Percentiles rank a stretch among this genome's conserved stretches.
Evolutionary conservation across 352 stramenopile genomes (phyloP).

Genomic region (Phytophthora litchii): DNA sequence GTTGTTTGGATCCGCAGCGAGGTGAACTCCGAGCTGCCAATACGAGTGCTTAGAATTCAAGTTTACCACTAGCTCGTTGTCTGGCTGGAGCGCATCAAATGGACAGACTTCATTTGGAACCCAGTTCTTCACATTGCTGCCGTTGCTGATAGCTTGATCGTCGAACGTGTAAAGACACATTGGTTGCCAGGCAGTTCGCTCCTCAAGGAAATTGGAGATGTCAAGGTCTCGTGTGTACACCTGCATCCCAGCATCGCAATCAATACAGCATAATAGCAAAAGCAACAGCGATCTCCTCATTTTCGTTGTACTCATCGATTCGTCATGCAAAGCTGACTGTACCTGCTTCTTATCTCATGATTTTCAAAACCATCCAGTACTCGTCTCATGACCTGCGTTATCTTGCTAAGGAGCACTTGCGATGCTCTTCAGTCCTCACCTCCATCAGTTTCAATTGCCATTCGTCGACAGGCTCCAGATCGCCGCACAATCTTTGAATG

Average conservation of each 20-base stretch:
- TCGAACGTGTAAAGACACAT: slow-evolving; percentile 50
- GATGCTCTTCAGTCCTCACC: too few relatives aligned
- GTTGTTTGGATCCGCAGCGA: slow-evolving; percentile 34
- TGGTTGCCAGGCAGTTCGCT: slow-evolving; percentile 28
- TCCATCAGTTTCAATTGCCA: slow-evolving; percentile 3
- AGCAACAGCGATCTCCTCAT: slow-evolving; percentile 9
- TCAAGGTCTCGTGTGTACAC: slow-evolving; percentile 3
- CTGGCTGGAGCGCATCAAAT: slow-evolving; percentile 67
- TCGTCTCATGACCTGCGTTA: not conserved
- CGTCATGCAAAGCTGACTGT: not conserved
- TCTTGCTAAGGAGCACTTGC: too few relatives aligned
- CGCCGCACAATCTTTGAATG: slow-evolving; percentile 5
- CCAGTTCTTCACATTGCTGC: slow-evolving; percentile 12
- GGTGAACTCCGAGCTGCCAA: slow-evolving; percentile 52
- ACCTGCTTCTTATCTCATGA: slow-evolving; percentile 27
- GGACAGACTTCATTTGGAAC: slow-evolving; percentile 42
- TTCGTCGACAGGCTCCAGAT: slow-evolving; percentile 17
- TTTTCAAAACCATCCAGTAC: not conserved
- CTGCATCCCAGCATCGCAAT: not conserved
- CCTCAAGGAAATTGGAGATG: slow-evolving; percentile 30
- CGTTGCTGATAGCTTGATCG: slow-evolving; percentile 16
- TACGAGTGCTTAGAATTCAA: slow-evolving; percentile 35
- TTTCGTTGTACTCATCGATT: not conserved
- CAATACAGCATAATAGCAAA: slow-evolving; percentile 7
- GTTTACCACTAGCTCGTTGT: slow-evolving; percentile 49